Base-by-base conservation (phyloP, 139 green algal species). In the Volvox africanus region DNA sequence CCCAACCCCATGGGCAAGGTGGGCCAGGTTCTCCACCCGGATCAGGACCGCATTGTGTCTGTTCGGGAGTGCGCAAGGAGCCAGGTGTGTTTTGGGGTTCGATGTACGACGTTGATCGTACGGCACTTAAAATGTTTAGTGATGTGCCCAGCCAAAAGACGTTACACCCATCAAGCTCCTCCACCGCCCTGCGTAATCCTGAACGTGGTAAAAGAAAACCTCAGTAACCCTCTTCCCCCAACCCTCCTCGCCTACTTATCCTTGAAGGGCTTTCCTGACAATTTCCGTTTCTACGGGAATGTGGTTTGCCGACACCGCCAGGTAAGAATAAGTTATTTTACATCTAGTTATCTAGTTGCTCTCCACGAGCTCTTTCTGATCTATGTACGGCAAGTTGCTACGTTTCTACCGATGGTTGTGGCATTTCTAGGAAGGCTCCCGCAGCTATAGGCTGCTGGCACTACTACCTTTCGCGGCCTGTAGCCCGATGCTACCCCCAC, bases 1-100 rank as follows among this genome's bases (percentile, higher is more conserved):
- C 98, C 98, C 13, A 97, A 99, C 94, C 98, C 98, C 89, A 99
- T 99, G 98, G 98, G 98, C 94, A 99, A 99, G 94, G 97, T 98
- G 83, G 97, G 97, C 24, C 98, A 99, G 96, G 98, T 99, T 76
- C 99, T 99, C 94, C 98, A 99, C 93, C 97, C 97, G 1, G 92
- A 96, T 17, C 98, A 99, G 95, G 97, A 99, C 93, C 94, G 98
- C 82, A 99, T 99, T 88, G 97, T 99, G 61, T 97, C 93, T 2
- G 98, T 99, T 69, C 93, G 98, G 30, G 98, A 99, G 94, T 99
- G 98, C 89, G 98, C 97, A 19, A 92, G 98, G n/a, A 97, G 97
- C 0, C 97, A 99, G 97, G 97, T 98, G 67, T 55, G 44, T 55
- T 55, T 55, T n/a, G n/a, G 44, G 44, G 44, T 55, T 9, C 5